Base-by-base conservation (phyloP, 192 early-diverging fungal genomes). In the Linnemannia schmuckeri region DNA sequence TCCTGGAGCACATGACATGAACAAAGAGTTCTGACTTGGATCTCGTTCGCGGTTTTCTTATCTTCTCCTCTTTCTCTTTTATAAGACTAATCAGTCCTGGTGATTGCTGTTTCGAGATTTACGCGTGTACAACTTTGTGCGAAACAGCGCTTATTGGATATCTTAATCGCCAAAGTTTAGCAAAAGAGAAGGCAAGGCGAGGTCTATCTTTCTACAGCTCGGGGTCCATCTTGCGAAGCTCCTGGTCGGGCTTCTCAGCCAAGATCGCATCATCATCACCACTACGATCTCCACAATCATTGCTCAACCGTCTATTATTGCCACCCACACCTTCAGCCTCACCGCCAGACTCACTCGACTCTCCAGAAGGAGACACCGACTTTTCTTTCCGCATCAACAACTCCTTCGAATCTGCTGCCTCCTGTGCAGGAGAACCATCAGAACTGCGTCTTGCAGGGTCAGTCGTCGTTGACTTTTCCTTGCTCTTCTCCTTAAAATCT, bases 401-500 rank as follows among this genome's bases (percentile, higher is more conserved):
- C 10, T 66, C 61, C 61, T 66, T 66, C 30, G 30, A 66, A 33
- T 66, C 30, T 13, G n/a, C 61, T 13, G n/a, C 61, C 27, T 33
- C 30, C 0, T 12, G 8, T 66, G 3, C 20, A 24, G 55, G 9
- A 33, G 27, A 27, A 13, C 27, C 30, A 33, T 10, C n/a, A 66
- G 61, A 66, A 4, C 61, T 30, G 10, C 61, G 61, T 4, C 61
- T 30, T 13, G 30, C 2, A 33, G 30, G 1, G 6, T 73, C 70
- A 12, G 40, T 42, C 49, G 40, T 42, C 49, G 40, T 42, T 6
- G 70, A 41, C 70, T 37, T 46, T 27, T 76, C 74, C 12, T 71
- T 84, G n/a, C 61, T 72, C 37, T 84, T 74, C 44, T 77, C 82
- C 69, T 84, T 84, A 63, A 84, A 55, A 20, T 84, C 44, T 12